phyloP scores from a whole-genome alignment of 2,329 filamentous ascomycete species.

The Arthrobotrys sphaeroides region DNA sequence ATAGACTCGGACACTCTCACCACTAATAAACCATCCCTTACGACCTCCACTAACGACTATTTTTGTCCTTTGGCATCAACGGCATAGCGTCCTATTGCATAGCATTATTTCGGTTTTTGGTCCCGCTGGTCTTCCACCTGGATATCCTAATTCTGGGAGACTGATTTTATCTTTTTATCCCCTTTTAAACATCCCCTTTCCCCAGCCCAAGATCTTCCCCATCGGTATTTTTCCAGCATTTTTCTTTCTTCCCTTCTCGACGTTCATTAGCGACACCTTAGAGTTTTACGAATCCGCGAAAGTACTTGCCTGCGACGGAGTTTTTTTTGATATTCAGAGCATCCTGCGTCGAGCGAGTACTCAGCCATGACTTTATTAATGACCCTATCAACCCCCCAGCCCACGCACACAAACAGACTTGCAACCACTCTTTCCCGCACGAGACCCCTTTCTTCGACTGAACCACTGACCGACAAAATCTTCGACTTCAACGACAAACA shows the following conservation, averaged over 20 bases:
- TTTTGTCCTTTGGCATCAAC: slow-evolving; percentile 48
- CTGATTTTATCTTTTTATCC: neutral
- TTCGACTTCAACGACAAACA: slow-evolving; percentile 5
- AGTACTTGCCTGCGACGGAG: slow-evolving; percentile 34
- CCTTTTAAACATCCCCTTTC: neutral
- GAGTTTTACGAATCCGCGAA: slow-evolving; percentile 41
- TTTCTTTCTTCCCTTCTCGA: slow-evolving; percentile 35
- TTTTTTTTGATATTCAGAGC: slow-evolving; percentile 14
- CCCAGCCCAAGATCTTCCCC: slow-evolving; percentile 29
- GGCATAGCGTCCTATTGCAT: slow-evolving; percentile 51
- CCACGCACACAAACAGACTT: neutral
- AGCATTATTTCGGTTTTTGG: slow-evolving; percentile 49
- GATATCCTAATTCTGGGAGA: slow-evolving; percentile 46
- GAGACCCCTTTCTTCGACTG: slow-evolving; percentile 7
- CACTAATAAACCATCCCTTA: neutral
- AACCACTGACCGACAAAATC: slow-evolving; percentile 22
- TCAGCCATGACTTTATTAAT: slow-evolving; percentile 35
- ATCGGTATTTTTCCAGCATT: slow-evolving; percentile 21
- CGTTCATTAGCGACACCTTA: slow-evolving; percentile 47
- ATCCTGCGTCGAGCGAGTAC: slow-evolving; percentile 37
- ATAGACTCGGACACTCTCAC: neutral
- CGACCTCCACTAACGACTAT: slow-evolving; percentile 34
- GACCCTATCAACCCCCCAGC: slow-evolving; percentile 20
- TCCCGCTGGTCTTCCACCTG: slow-evolving; percentile 11
- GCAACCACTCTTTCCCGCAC: neutral